A percentile compares a stretch with the other conserved stretches of the same genome.
Evolutionary conservation across 2,329 filamentous ascomycete species (phyloP).

Genomic region (Colletotrichum sojae): DNA sequence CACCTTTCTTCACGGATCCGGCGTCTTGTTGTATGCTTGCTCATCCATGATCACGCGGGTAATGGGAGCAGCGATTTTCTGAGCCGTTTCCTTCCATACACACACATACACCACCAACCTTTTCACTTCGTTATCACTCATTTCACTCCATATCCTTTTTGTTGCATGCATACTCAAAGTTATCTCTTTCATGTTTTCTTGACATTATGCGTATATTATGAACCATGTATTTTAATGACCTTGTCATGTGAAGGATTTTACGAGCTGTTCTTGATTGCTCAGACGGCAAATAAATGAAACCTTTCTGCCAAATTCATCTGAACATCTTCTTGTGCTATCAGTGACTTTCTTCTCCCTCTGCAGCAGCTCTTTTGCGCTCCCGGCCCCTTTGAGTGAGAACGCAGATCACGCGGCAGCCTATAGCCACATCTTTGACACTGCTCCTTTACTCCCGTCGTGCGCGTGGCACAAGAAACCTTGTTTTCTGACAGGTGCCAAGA

Average conservation of each 20-base stretch:
- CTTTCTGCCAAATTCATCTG: neutral
- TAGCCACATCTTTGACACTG: neutral
- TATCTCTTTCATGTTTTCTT: neutral
- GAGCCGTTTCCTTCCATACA: constrained; percentile 21
- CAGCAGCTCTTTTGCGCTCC: too few relatives aligned
- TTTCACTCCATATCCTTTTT: constrained; percentile 6
- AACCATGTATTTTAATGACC: constrained; percentile 24
- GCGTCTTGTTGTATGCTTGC: constrained; percentile 12
- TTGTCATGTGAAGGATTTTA: neutral
- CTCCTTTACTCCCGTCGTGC: neutral
- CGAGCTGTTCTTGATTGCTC: neutral
- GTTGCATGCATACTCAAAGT: too few relatives aligned
- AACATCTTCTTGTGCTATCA: too few relatives aligned
- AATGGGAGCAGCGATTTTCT: constrained; percentile 5
- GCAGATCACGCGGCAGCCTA: neutral
- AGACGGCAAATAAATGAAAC: neutral
- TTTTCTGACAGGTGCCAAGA: neutral
- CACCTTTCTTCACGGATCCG: constrained; percentile 11
- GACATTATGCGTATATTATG: constrained; percentile 15
- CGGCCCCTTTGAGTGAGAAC: neutral
- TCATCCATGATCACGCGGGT: constrained; percentile 21
- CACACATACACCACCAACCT: neutral
- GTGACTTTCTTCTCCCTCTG: too few relatives aligned
- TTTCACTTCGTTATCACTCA: constrained; percentile 18
- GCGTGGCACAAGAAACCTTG: neutral